Conservation (phyloP, 352 stramenopile genomes). For the Globisporangium takayamanum region DNA sequence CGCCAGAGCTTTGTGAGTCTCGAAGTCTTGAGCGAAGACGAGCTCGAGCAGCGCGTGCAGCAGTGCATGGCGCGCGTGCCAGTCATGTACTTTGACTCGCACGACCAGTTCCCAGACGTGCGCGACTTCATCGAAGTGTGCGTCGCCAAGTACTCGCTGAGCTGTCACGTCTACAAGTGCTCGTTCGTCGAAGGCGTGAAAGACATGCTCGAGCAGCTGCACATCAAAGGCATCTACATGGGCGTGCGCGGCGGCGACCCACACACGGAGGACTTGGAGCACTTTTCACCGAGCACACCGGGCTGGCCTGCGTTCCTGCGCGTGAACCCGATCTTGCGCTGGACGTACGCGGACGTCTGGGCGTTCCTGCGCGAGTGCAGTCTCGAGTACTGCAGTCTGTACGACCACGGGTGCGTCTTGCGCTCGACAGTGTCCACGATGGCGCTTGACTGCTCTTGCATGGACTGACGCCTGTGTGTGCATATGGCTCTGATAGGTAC, state of each 20-base stretch:
- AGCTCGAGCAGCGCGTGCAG: slow-evolving; percentile 45
- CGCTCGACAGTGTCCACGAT: not conserved
- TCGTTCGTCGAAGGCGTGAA: slow-evolving; percentile 92
- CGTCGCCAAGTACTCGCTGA: slow-evolving; percentile 44
- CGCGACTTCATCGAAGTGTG: slow-evolving; percentile 82
- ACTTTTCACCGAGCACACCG: slow-evolving; percentile 79
- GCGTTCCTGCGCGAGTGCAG: slow-evolving; percentile 86
- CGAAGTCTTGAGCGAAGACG: slow-evolving; percentile 27
- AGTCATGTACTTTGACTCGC: slow-evolving; percentile 96
- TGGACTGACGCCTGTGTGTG: not conserved
- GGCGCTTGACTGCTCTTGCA: too few relatives aligned
- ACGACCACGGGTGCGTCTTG: slow-evolving; percentile 76
- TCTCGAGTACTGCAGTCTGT: slow-evolving; percentile 87
- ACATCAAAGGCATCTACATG: slow-evolving; percentile 89
- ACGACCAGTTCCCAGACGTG: slow-evolving; percentile 93
- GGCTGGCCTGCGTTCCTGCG: slow-evolving; percentile 95
- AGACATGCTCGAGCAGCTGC: slow-evolving; percentile 76
- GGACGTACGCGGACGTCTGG: slow-evolving; percentile 95
- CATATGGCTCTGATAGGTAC: slow-evolving; percentile 24
- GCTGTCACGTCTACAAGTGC: slow-evolving; percentile 78
- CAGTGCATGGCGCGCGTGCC: slow-evolving; percentile 47
- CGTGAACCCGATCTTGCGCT: slow-evolving; percentile 97
- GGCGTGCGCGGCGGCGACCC: slow-evolving; percentile 89
- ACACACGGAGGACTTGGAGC: slow-evolving; percentile 85
- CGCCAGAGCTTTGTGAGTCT: not conserved